phyloP scores from a whole-genome alignment of 2,329 filamentous ascomycete genomes.

The Ascochyta rabiei region DNA sequence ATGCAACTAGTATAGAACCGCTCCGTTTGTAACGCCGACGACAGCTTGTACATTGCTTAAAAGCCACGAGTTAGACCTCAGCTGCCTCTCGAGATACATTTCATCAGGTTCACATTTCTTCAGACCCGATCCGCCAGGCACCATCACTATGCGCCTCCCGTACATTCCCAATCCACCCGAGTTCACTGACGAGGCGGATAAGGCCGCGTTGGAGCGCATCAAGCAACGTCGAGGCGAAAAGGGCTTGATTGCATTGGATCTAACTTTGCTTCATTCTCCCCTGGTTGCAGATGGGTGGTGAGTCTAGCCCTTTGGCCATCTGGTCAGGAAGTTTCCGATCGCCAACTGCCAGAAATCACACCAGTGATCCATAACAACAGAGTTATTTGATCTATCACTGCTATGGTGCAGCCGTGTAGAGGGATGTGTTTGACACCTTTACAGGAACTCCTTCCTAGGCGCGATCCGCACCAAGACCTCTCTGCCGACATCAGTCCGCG shows the following conservation, averaged over 20 bases:
- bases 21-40: not conserved
- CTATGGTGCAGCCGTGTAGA: not conserved
- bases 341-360: not conserved
- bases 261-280: constrained; percentile 60
- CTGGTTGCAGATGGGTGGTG: constrained; percentile 62
- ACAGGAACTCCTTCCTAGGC: constrained; percentile 61
- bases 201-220: constrained; percentile 58
- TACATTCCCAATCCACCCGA: constrained; percentile 60
- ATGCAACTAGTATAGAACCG: not conserved
- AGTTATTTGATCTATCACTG: not conserved
- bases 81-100: not conserved
- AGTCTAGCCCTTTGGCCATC: constrained; percentile 6
- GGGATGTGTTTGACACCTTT: not conserved
- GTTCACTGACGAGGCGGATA: constrained; percentile 54
- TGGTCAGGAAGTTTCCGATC: not conserved
- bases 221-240: constrained; percentile 58
- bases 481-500: constrained; percentile 63
- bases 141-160: constrained; percentile 57
- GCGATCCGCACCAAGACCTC: constrained; percentile 61
- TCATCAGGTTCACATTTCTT: not conserved
- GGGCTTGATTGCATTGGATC: constrained; percentile 60
- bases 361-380: not conserved
- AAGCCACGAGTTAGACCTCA: not conserved
- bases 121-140: not conserved
- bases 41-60: not conserved